These are phyloP conservation scores for Aspergillus sp. DNA, from an alignment of 2,329 filamentous ascomycete species.

Conservation along the genomic window DNA sequence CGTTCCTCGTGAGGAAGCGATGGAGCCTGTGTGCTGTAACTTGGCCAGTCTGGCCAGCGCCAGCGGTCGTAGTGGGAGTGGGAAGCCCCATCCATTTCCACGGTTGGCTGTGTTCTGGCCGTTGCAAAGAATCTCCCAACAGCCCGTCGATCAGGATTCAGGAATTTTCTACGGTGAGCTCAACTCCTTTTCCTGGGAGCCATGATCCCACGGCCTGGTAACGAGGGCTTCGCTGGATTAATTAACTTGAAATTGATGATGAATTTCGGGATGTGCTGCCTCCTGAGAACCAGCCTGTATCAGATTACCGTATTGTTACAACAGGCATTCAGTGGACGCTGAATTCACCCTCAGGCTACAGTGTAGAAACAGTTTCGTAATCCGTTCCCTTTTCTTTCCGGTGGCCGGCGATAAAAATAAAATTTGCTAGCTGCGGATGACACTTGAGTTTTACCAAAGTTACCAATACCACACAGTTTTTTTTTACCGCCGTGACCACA, in stretches of 20 bases:
- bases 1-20: conserved; percentile 2
- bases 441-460: background rate
- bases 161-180: background rate
- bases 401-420: conserved; percentile 8
- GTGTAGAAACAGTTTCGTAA: background rate
- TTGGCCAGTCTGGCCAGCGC: background rate
- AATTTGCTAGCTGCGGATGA: conserved; percentile 1
- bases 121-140: background rate
- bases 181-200: background rate
- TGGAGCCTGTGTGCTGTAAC: background rate
- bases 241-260: no score
- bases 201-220: no score
- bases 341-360: no score
- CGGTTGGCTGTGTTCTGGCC: conserved; percentile 9
- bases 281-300: no score
- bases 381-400: background rate
- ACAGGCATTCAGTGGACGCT: no score
- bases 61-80: background rate
- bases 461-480: conserved; percentile 4
- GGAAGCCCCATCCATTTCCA: conserved; percentile 7
- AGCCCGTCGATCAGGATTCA: background rate
- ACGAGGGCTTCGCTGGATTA: no score
- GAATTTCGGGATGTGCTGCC: no score
- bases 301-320: no score
- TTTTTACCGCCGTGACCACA: background rate